Evolutionary conservation across 371 early-diverging fungal genomes (phyloP).

Genomic region (Chytridiales sp.): DNA sequence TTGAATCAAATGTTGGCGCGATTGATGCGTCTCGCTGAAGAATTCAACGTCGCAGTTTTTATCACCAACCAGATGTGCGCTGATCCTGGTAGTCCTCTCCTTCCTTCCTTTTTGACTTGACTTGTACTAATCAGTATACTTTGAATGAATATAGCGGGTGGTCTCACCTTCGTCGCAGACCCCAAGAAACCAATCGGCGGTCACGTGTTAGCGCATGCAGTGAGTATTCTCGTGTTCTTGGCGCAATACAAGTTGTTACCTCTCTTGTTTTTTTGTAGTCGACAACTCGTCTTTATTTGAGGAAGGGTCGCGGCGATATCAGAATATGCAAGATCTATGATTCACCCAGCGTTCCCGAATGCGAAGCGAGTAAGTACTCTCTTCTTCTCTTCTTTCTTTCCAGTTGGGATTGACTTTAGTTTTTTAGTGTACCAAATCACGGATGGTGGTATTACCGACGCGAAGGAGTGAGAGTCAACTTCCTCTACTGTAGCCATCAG

Average conservation of each 20-base stretch:
- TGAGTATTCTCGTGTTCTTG: too few species aligned
- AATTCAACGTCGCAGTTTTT: constrained; percentile 84
- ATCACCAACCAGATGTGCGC: constrained; percentile 78
- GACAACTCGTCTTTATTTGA: constrained; percentile 66
- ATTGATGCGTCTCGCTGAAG: constrained; percentile 81
- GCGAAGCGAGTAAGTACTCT: constrained; percentile 33
- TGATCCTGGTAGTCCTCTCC: constrained; percentile 30
- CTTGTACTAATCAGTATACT: too few species aligned
- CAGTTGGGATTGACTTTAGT: too few species aligned
- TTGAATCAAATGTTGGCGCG: constrained; percentile 76
- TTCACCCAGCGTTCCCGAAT: constrained; percentile 34
- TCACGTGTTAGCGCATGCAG: too few species aligned
- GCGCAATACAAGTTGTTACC: too few species aligned
- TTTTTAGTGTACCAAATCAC: constrained; percentile 33
- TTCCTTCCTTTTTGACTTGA: background rate
- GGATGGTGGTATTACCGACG: constrained; percentile 42
- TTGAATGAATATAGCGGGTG: constrained; percentile 17
- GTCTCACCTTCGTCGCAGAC: constrained; percentile 64
- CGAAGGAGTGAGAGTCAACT: constrained; percentile 30
- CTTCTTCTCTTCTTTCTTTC: background rate
- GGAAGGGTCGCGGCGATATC: constrained; percentile 61
- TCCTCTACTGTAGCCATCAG: too few species aligned
- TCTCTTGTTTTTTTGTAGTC: too few species aligned
- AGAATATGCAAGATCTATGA: constrained; percentile 51
- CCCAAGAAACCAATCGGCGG: constrained; percentile 99